Evolutionary conservation across 768 basidiomycete species (phyloP), one percentile per base, ranked within the genome.

Genomic region (Termitomyces sp.): DNA sequence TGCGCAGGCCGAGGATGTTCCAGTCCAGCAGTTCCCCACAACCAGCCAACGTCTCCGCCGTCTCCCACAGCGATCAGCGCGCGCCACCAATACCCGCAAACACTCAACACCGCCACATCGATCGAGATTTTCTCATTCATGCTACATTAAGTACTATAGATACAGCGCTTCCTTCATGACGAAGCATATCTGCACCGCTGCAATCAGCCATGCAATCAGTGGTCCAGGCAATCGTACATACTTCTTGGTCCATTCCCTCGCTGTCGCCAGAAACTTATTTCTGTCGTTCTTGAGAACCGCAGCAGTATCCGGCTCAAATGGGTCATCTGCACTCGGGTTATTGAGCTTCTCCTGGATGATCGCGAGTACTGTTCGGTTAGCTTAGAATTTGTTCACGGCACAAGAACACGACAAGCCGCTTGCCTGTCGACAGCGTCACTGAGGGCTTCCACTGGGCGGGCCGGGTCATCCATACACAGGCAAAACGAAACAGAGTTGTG

Each of bases 211-310:
- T 18, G 16, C 34, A 58, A 15, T 58, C 42, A 24, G 33, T 27
- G n/a, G 30, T 15, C 7, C 22, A 37, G n/a, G n/a, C 47, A 18
- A 41, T 61, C 78, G 63, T 65, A 91, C 93, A 64, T 66, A 91
- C 93, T 86, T 93, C 82, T 88, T 93, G 15, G 89, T 91, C 77
- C 83, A 86, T 61, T 94, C 92, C 69, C 80, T 89, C n/a, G 93
- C 92, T 7, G 82, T 88, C 3, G 82, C 76, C 42, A 85, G 69
- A 73, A 94, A 94, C 71, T 85, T 90, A 48, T 76, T 67, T 67
- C 83, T 85, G 68, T 94, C 89, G 65, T 84, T 85, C 81, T 91
- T 93, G 63, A 94, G 56, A 68, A 93, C 89, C 34, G 86, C 87
- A 39, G 92, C 92, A 64, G 93, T 89, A 1, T 93, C 91, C 31